Conservation (phyloP, 2,329 filamentous ascomycete genomes). For the Xylaria sp. region DNA sequence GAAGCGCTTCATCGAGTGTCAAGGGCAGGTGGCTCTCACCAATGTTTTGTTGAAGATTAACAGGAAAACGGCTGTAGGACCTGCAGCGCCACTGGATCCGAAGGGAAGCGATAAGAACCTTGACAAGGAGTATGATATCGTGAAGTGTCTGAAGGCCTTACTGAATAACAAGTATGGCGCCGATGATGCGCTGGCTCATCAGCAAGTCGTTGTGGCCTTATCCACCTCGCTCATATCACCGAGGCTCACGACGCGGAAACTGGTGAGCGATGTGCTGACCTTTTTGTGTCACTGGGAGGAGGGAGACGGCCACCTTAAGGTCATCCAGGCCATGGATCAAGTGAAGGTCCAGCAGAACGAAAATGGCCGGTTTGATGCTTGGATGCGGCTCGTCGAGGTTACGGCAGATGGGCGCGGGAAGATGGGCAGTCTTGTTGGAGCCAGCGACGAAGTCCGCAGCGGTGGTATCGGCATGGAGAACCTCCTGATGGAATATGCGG, state of each 20-base stretch:
- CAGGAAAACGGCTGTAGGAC: conserved; percentile 76
- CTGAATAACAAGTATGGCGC: conserved; percentile 99
- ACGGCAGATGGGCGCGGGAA: conserved; percentile 96
- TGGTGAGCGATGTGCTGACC: conserved; percentile 94
- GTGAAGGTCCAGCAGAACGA: conserved; percentile 87
- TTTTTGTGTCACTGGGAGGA: conserved; percentile 94
- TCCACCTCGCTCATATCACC: conserved; percentile 86
- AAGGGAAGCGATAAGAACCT: conserved; percentile 73
- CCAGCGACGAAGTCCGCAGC: conserved; percentile 92
- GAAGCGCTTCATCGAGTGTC: conserved; percentile 92
- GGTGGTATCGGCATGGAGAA: conserved; percentile 99
- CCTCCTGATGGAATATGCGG: conserved; percentile 96
- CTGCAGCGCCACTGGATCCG: conserved; percentile 61
- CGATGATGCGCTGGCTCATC: conserved; percentile 88
- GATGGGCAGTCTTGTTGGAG: conserved; percentile 97
- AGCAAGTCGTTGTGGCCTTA: conserved; percentile 86
- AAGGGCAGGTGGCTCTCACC: conserved; percentile 93
- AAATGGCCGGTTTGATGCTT: conserved; percentile 94
- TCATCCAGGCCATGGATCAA: conserved; percentile 89
- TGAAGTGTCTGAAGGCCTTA: conserved; percentile 94
- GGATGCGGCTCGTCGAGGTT: conserved; percentile 98
- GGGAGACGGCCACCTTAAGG: conserved; percentile 86
- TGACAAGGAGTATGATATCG: conserved; percentile 93
- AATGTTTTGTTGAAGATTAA: conserved; percentile 95
- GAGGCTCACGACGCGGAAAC: conserved; percentile 85